phyloP scores from a whole-genome alignment of 169 alveolate species.

The Plasmodium malariae region DNA sequence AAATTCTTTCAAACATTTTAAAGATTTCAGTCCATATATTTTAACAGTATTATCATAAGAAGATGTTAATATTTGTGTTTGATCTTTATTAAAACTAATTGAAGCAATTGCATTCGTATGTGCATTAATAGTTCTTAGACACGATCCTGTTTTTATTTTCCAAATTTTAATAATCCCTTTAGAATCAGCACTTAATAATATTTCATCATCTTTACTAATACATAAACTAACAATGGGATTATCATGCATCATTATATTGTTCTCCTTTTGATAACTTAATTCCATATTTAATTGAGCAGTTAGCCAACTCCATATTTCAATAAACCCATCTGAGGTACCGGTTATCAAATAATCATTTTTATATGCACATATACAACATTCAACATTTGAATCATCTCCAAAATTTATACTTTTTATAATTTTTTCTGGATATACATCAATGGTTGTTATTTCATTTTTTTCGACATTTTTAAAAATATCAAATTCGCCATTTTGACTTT shows the following conservation, averaged over 20 bases:
- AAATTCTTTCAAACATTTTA: slow-evolving; percentile 81
- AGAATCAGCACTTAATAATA: slow-evolving; percentile 89
- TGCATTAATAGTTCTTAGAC: slow-evolving; percentile 84
- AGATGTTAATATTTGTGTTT: slow-evolving; percentile 86
- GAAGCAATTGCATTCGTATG: slow-evolving; percentile 83
- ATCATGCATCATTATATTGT: slow-evolving; percentile 88
- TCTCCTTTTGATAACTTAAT: slow-evolving; percentile 85
- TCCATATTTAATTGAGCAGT: slow-evolving; percentile 86
- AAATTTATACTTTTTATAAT: slow-evolving; percentile 82
- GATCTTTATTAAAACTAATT: slow-evolving; percentile 86
- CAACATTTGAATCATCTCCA: slow-evolving; percentile 89
- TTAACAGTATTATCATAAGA: slow-evolving; percentile 88
- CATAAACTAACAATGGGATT: slow-evolving; percentile 88
- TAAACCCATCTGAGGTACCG: slow-evolving; percentile 92
- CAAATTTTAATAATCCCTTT: slow-evolving; percentile 85
- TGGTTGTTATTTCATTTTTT: slow-evolving; percentile 68
- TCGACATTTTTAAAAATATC: slow-evolving; percentile 85
- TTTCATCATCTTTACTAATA: slow-evolving; percentile 89
- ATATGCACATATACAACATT: slow-evolving; percentile 89
- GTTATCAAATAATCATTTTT: slow-evolving; percentile 88
- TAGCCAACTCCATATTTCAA: slow-evolving; percentile 91
- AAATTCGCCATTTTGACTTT: slow-evolving; percentile 77
- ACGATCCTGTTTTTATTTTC: slow-evolving; percentile 52
- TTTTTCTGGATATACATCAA: slow-evolving; percentile 78
- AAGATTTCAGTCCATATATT: slow-evolving; percentile 84